Evolutionary conservation across 345 rosid species (phyloP), one percentile per base, ranked within the genome.

Genomic region (Aquilaria sinensis): DNA sequence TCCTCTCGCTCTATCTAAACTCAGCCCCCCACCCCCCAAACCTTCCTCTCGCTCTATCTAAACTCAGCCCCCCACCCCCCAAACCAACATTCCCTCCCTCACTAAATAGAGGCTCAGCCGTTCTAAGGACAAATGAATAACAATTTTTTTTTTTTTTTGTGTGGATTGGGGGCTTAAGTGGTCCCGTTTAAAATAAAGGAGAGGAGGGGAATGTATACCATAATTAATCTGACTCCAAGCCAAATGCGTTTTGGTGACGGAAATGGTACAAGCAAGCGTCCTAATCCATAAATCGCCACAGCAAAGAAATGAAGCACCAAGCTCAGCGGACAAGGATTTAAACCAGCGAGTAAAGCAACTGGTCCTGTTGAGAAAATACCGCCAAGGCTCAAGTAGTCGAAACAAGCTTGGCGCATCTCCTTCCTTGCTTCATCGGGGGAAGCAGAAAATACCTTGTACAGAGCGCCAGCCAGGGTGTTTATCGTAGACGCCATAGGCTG

Each of bases 401-500:
- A 82, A 47, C 84, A 79, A 61, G 87, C 84, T 72, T 77, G 57
- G 33, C 80, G 78, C 82, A 79, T 79, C 65, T 79, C 84, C 51
- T 31, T 70, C 57, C 87, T 77, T 9, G 82, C 84, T 65, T 79
- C 69, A 29, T 82, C 82, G 0, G 78, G 75, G 14, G 82, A 79
- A 51, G 82, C 75, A 23, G 70, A 75, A 53, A 82, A 82, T 16
- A 79, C 84, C 76, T 77, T 77, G 9, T 82, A 82, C 12, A 79
- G 77, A 31, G 87, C 84, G 1, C 78, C 80, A 9, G 87, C 87
- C 3, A 82, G 73, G 2, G 84, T 82, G 60, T 82, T 82, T 23
- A 79, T 82, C 2, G 87, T 82, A 12, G 87, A 79, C 15, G 87
- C 87, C 62, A 82, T 77, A 4, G 87, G 87, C 78, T 76, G 74